These are phyloP conservation scores for Yamadazyma triangularis DNA, from an alignment of 1,139 yeast genomes.

Conservation along the genomic window DNA sequence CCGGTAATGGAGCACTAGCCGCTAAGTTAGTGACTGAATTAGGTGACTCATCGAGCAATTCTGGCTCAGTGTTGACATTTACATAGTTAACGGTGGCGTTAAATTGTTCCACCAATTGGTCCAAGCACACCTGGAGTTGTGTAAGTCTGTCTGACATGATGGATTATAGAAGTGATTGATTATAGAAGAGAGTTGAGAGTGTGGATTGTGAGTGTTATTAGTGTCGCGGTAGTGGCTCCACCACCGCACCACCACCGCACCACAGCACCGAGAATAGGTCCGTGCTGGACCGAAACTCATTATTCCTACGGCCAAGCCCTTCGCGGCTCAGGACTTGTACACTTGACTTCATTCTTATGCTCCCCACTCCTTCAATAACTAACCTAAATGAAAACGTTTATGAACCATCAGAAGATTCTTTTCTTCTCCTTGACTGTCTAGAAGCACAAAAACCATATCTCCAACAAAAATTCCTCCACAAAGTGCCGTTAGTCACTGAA, in stretches of 20 bases:
- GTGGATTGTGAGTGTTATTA: too few species aligned
- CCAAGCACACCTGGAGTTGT: conserved; percentile 87
- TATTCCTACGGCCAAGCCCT: too few species aligned
- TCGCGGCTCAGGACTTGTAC: too few species aligned
- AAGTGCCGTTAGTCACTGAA: conserved; percentile 64
- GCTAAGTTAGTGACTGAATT: conserved; percentile 38
- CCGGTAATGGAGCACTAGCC: conserved; percentile 44
- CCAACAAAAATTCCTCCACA: conserved; percentile 17
- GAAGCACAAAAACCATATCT: conserved; percentile 51
- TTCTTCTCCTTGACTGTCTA: conserved; percentile 70
- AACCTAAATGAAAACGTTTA: conserved; percentile 53
- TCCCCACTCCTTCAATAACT: conserved; percentile 36
- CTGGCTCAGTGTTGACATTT: conserved; percentile 46
- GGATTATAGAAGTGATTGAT: background rate
- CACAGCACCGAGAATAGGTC: too few species aligned
- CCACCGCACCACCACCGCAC: too few species aligned
- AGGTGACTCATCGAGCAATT: conserved; percentile 36
- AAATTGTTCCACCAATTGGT: conserved; percentile 88
- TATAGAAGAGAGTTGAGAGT: too few species aligned
- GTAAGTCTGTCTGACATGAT: conserved; percentile 81
- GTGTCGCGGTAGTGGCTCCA: too few species aligned
- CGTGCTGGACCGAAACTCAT: too few species aligned
- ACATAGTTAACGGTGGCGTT: conserved; percentile 87
- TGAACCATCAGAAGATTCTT: conserved; percentile 93
- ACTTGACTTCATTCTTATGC: conserved; percentile 80